Evolutionary conservation across 139 green algal genomes (phyloP), one percentile per base, ranked within the genome.

Genomic region (Chlorella sp.): DNA sequence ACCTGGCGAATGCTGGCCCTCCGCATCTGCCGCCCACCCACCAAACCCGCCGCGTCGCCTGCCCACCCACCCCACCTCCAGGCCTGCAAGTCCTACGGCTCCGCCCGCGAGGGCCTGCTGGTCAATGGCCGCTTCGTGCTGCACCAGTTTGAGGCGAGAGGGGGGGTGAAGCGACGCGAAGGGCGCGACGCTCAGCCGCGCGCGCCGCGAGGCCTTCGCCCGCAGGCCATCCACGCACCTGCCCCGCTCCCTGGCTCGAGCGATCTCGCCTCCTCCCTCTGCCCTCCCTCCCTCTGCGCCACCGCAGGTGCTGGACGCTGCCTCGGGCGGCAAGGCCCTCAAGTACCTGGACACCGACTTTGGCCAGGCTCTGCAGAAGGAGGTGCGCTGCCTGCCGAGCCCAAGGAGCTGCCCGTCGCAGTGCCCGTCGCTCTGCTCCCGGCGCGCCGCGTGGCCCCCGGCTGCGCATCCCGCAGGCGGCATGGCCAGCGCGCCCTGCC

Each of bases 81-180:
- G 87, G 77, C 89, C 15, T 87, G 80, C 75, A 87, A 87, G 67
- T 83, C 79, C 61, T 95, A 94, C 79, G 53, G 67, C 41, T 77
- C 56, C 23, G 77, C 87, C 0, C 70, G 83, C 0, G 87, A 93
- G 56, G 90, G 89, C 0, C 83, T 97, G 75, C 76, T 92, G 71
- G 74, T 96, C 41, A 93, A 93, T 58, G 90, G 85, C 41, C 86
- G 79, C 40, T 96, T 97, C 53, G 43, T 97, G 42, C 58, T 93
- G 33, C 62, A 38, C 3, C 89, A 97, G 68, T 77, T 96, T 55
- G 45, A 50, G 33, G 17, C 46, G 14, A 17, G 14, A 14, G 46
- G 46, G 46, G 46, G 17, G 46, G 14, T 55, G 46, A 55, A 55
- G 17, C 17, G 46, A 55, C 17, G 17, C 14, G 60, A 7, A 31